A percentile compares a stretch with the other conserved stretches of the same genome.
Conservation (phyloP, 2,329 filamentous ascomycete genomes). For the Aspergillus sp. region DNA sequence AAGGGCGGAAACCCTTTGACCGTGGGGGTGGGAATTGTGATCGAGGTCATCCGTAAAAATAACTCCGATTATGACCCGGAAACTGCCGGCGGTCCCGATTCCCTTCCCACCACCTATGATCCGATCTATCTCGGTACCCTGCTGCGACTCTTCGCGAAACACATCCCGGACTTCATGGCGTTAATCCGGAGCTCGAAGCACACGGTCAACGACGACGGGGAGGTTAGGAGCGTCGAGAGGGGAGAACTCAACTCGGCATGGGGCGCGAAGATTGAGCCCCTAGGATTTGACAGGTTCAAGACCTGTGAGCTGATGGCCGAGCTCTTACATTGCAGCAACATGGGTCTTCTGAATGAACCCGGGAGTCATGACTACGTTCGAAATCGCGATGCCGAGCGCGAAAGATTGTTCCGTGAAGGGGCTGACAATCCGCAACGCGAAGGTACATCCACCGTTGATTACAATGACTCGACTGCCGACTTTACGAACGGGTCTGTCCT, state of each 20-base stretch:
- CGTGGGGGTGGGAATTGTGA: constrained; percentile 92
- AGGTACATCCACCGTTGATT: constrained; percentile 49
- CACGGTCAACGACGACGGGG: constrained; percentile 47
- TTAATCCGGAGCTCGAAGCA: constrained; percentile 68
- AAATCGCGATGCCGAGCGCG: constrained; percentile 69
- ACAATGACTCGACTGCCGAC: constrained; percentile 38
- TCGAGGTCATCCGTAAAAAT: constrained; percentile 98
- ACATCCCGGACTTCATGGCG: constrained; percentile 89
- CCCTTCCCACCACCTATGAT: constrained; percentile 72
- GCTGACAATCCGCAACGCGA: constrained; percentile 47
- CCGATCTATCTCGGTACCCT: constrained; percentile 93
- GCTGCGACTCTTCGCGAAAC: constrained; percentile 76
- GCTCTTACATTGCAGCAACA: constrained; percentile 93
- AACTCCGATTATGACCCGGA: constrained; percentile 98
- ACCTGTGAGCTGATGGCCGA: constrained; percentile 99
- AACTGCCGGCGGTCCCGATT: constrained; percentile 68
- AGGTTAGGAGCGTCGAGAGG: constrained; percentile 55
- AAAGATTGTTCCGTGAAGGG: constrained; percentile 67
- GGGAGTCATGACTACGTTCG: constrained; percentile 82
- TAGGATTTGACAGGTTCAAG: constrained; percentile 97
- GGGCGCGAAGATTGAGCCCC: constrained; percentile 79
- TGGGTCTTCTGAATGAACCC: constrained; percentile 86
- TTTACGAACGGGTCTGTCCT: constrained; percentile 36
- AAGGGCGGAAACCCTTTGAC: constrained; percentile 87
- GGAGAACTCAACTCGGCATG: constrained; percentile 77